phyloP scores from a whole-genome alignment of 768 basidiomycete species.

The Pseudohyphozyma bogoriensis region DNA sequence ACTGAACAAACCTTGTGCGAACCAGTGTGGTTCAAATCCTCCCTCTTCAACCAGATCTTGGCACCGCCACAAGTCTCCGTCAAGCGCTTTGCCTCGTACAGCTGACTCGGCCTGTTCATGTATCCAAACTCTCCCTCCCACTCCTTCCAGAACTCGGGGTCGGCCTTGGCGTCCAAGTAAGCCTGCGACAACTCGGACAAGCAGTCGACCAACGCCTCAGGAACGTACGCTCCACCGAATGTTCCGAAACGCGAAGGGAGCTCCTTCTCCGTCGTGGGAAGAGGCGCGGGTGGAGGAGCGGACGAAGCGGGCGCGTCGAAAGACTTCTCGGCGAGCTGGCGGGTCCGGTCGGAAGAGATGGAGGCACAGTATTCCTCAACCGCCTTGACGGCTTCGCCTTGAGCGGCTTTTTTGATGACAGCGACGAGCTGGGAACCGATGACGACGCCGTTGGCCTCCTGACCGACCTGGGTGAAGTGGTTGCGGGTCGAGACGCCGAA shows the following conservation, averaged over 20 bases:
- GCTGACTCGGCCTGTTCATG: slow-evolving; percentile 84
- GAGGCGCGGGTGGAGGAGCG: background rate
- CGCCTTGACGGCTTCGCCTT: slow-evolving; percentile 38
- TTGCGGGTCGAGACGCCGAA: slow-evolving; percentile 86
- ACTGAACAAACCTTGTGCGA: slow-evolving; percentile 59
- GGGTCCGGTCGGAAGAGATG: slow-evolving; percentile 19
- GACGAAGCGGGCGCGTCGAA: slow-evolving; percentile 4
- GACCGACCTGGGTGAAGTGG: slow-evolving; percentile 76
- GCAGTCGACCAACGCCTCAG: slow-evolving; percentile 89
- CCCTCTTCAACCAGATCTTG: slow-evolving; percentile 94
- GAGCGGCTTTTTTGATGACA: slow-evolving; percentile 55
- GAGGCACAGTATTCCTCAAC: slow-evolving; percentile 33
- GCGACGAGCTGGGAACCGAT: slow-evolving; percentile 77
- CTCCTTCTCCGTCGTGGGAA: slow-evolving; percentile 33
- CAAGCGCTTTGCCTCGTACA: slow-evolving; percentile 84
- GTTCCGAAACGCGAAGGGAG: slow-evolving; percentile 82
- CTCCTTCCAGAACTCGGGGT: slow-evolving; percentile 88
- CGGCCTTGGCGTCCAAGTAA: slow-evolving; percentile 72
- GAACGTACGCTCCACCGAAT: slow-evolving; percentile 96
- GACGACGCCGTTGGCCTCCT: slow-evolving; percentile 92
- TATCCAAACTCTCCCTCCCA: slow-evolving; percentile 78
- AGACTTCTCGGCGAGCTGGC: slow-evolving; percentile 1
- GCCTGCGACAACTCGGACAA: slow-evolving; percentile 78
- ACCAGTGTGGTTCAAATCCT: slow-evolving; percentile 93
- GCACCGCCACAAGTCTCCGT: slow-evolving; percentile 86